Conservation (phyloP, 768 basidiomycete species). For the Nidularia sp. region DNA sequence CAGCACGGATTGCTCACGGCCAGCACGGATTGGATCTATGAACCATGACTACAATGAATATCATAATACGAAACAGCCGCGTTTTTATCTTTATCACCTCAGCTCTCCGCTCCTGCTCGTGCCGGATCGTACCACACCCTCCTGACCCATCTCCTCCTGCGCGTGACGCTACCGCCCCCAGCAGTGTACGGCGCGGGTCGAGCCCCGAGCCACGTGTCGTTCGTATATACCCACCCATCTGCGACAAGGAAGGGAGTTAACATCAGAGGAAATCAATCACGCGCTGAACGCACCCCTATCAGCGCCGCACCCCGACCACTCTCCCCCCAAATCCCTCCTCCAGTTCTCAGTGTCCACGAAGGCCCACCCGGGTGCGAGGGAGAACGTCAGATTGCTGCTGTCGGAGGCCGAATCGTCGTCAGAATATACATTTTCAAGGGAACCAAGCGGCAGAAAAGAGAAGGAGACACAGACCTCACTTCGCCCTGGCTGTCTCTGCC, state of each 20-base stretch:
- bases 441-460: not conserved
- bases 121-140: slow-evolving; percentile 54
- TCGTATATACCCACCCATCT: slow-evolving; percentile 84
- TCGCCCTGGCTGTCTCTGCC: slow-evolving; percentile 38
- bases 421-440: not conserved
- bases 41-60: no score
- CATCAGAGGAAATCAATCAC: not conserved
- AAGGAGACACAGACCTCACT: slow-evolving; percentile 52
- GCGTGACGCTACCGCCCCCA: slow-evolving; percentile 48
- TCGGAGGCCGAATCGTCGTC: slow-evolving; percentile 10
- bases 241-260: not conserved
- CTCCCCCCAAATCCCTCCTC: slow-evolving; percentile 58
- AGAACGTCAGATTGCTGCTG: slow-evolving; percentile 80
- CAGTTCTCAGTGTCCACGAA: slow-evolving; percentile 79
- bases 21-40: no score
- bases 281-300: slow-evolving; percentile 16
- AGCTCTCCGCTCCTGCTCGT: slow-evolving; percentile 5
- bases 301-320: slow-evolving; percentile 45
- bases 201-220: slow-evolving; percentile 68
- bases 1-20: no score
- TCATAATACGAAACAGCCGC: no score
- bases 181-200: slow-evolving; percentile 35
- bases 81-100: no score
- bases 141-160: slow-evolving; percentile 67
- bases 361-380: slow-evolving; percentile 68